A percentile compares a stretch with the other conserved stretches of the same genome.
phyloP scores from a whole-genome alignment of 192 early-diverging fungal genomes.

The Backusella luteola region DNA sequence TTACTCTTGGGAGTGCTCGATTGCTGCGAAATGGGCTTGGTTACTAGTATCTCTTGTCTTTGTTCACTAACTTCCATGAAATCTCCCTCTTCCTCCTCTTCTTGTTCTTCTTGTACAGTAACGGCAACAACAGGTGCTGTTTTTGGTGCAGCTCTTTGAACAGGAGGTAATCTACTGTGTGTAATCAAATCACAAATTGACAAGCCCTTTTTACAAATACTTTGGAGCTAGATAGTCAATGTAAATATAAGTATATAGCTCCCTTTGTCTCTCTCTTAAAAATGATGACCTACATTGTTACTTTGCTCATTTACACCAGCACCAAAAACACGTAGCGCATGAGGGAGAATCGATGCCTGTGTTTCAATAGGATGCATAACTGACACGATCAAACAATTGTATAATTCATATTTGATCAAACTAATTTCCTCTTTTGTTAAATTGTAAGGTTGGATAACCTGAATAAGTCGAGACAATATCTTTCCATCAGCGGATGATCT shows the following conservation, averaged over 20 bases:
- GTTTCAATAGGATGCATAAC: conserved; percentile 36
- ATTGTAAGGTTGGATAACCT: conserved; percentile 6
- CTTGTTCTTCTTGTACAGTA: not conserved
- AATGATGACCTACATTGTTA: conserved; percentile 24
- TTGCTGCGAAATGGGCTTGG: not conserved
- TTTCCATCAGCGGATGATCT: conserved; percentile 31
- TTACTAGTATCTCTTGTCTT: not conserved
- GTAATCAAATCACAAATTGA: conserved; percentile 54
- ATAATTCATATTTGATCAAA: conserved; percentile 22
- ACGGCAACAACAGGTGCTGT: not conserved
- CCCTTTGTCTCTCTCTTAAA: not conserved
- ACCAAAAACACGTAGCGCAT: conserved; percentile 37
- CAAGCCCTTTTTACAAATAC: conserved; percentile 39
- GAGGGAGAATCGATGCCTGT: conserved; percentile 41
- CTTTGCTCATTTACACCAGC: conserved; percentile 37
- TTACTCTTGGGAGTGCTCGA: not conserved
- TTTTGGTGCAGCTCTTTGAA: conserved; percentile 15
- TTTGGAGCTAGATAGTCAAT: conserved; percentile 23
- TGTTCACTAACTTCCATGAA: not conserved
- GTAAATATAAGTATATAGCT: not conserved
- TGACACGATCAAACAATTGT: conserved; percentile 43
- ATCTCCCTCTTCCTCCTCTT: not conserved
- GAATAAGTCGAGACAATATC: conserved; percentile 31
- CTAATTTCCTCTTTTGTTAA: not conserved
- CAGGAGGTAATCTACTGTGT: conserved; percentile 53